Percentiles rank a stretch among this genome's conserved stretches.
Conservation (phyloP, 345 rosid species). For the Psidium guajava region DNA sequence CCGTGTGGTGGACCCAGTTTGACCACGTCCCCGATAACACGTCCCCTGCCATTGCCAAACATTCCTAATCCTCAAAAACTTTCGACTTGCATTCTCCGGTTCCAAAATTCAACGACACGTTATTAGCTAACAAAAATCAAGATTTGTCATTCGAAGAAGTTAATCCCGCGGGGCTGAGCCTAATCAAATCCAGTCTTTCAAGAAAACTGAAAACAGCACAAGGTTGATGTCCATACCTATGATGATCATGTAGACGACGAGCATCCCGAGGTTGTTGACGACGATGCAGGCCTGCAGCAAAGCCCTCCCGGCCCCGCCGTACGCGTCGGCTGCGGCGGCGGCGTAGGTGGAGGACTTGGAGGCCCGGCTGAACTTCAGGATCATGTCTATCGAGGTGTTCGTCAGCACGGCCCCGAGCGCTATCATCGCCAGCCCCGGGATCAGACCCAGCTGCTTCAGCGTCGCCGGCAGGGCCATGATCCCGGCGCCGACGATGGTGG, state of each 20-base stretch:
- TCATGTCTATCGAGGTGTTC: constrained; percentile 34
- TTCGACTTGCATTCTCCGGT: neutral
- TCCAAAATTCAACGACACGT: neutral
- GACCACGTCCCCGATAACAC: constrained; percentile 48
- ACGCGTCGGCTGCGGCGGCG: constrained; percentile 39
- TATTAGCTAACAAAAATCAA: neutral
- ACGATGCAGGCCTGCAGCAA: constrained; percentile 49
- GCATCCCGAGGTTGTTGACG: constrained; percentile 57
- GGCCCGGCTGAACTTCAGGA: constrained; percentile 42
- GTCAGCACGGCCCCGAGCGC: constrained; percentile 32
- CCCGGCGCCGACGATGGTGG: constrained; percentile 57
- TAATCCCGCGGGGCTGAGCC: neutral
- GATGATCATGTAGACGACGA: constrained; percentile 55
- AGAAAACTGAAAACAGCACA: neutral
- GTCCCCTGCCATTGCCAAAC: constrained; percentile 31
- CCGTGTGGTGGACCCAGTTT: constrained; percentile 33
- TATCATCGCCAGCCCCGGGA: constrained; percentile 39
- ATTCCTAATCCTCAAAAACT: neutral
- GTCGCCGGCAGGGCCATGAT: constrained; percentile 65
- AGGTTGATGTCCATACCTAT: constrained; percentile 18
- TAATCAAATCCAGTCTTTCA: neutral
- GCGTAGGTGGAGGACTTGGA: constrained; percentile 43
- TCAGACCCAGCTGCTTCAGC: constrained; percentile 40
- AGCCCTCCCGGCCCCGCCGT: constrained; percentile 30
- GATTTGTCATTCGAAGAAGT: neutral